phyloP scores from a whole-genome alignment of 2,329 filamentous ascomycete genomes.

The Aspergillus japonicus region DNA sequence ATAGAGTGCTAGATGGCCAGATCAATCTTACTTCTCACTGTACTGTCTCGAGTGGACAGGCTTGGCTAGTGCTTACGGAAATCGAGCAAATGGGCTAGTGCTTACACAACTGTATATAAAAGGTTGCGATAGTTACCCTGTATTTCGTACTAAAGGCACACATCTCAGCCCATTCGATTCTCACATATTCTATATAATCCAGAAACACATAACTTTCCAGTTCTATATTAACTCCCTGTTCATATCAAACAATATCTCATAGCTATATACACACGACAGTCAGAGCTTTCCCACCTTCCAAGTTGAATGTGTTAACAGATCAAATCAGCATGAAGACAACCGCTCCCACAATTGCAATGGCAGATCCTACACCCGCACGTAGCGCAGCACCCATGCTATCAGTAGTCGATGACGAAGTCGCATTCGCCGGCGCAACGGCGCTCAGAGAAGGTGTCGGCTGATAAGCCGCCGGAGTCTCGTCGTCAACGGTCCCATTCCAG shows the following conservation, averaged over 20 bases:
- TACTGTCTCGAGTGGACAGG: too few relatives aligned
- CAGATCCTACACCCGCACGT: neutral
- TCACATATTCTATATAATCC: too few relatives aligned
- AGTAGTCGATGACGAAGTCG: neutral
- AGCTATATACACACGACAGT: neutral
- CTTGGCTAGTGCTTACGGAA: too few relatives aligned
- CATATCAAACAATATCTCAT: neutral
- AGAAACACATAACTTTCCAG: neutral
- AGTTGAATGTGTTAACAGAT: neutral
- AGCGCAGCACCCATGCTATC: neutral
- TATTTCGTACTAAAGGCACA: too few relatives aligned
- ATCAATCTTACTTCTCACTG: too few relatives aligned
- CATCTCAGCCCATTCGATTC: too few relatives aligned
- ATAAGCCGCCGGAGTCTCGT: slow-evolving; percentile 4
- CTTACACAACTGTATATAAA: too few relatives aligned
- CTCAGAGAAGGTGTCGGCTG: neutral
- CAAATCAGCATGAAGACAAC: neutral
- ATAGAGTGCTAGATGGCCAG: too few relatives aligned
- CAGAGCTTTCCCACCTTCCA: neutral
- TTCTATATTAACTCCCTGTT: neutral
- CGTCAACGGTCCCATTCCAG: slow-evolving; percentile 72
- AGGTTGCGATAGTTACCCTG: too few relatives aligned
- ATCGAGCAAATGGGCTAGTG: too few relatives aligned
- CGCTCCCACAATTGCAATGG: neutral
- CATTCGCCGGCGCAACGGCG: neutral